These are phyloP conservation scores for Backusella psychrophila DNA, from an alignment of 192 early-diverging fungal genomes.

Conservation along the genomic window DNA sequence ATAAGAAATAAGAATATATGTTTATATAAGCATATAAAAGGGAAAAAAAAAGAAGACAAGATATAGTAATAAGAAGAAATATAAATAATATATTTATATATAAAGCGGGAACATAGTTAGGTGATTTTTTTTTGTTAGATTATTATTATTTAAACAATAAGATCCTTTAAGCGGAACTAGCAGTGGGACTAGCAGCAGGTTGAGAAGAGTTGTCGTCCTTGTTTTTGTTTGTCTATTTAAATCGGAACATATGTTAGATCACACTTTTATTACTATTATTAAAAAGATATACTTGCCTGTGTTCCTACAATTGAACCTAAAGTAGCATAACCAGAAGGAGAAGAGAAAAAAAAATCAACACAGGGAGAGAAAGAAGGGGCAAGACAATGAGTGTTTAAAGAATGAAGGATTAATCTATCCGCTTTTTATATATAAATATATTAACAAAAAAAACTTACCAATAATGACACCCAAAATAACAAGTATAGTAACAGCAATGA, in stretches of 20 bases:
- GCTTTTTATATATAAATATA: background rate
- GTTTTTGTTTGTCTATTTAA: background rate
- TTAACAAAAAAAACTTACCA: conserved; percentile 39
- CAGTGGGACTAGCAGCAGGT: background rate
- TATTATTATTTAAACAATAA: background rate
- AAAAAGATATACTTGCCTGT: conserved; percentile 18
- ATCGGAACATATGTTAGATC: background rate
- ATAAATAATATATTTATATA: background rate
- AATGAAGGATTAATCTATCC: conserved; percentile 69
- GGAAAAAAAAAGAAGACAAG: background rate
- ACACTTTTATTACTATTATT: background rate
- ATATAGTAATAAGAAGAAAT: background rate
- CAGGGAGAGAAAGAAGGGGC: conserved; percentile 62
- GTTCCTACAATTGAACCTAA: conserved; percentile 50
- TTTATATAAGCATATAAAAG: background rate
- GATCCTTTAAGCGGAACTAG: background rate
- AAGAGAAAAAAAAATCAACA: background rate
- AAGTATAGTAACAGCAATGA: conserved; percentile 73
- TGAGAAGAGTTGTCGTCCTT: background rate
- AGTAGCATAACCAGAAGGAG: background rate
- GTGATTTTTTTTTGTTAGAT: background rate
- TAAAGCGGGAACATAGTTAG: background rate
- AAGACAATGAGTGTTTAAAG: conserved; percentile 27
- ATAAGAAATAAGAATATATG: background rate
- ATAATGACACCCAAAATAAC: conserved; percentile 84